phyloP scores from a whole-genome alignment of 1,284 basidiomycete species.

The Phellopilus nigrolimitatus region DNA sequence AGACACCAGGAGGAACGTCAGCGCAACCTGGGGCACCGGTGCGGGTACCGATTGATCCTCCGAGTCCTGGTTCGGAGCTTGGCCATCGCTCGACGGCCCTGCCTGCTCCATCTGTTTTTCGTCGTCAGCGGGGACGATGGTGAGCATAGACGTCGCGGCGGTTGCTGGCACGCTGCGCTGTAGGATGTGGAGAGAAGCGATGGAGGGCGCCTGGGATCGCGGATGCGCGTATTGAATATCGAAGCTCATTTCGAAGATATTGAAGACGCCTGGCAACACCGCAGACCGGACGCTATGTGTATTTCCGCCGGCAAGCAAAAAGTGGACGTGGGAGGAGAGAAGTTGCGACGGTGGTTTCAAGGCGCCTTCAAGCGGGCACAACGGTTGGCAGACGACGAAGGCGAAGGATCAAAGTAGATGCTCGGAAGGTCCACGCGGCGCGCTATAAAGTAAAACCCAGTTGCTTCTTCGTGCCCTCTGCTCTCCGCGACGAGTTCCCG shows the following conservation, averaged over 20 bases:
- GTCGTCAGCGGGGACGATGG: slow-evolving; percentile 17
- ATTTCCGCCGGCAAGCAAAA: too few species aligned
- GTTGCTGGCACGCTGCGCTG: slow-evolving; percentile 14
- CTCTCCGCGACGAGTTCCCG: background rate
- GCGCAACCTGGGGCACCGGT: slow-evolving; percentile 51
- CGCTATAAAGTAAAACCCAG: background rate
- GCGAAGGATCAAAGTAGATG: background rate
- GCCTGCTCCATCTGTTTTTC: slow-evolving; percentile 5
- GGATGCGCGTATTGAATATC: background rate
- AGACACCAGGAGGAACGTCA: slow-evolving; percentile 76
- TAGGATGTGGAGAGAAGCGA: slow-evolving; percentile 12
- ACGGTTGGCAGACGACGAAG: background rate
- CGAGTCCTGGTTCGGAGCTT: background rate
- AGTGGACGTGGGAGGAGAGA: too few species aligned
- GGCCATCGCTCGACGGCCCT: background rate
- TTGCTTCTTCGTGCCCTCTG: background rate
- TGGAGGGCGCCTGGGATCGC: slow-evolving; percentile 13
- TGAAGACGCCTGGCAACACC: background rate
- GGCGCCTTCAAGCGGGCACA: background rate
- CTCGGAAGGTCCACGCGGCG: background rate
- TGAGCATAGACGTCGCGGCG: slow-evolving; percentile 20
- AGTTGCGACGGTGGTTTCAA: too few species aligned
- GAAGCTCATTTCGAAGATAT: background rate
- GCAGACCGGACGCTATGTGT: too few species aligned
- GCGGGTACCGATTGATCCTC: background rate